Base-by-base conservation (phyloP, 1,284 basidiomycete species). In the Coniophora puteana region DNA sequence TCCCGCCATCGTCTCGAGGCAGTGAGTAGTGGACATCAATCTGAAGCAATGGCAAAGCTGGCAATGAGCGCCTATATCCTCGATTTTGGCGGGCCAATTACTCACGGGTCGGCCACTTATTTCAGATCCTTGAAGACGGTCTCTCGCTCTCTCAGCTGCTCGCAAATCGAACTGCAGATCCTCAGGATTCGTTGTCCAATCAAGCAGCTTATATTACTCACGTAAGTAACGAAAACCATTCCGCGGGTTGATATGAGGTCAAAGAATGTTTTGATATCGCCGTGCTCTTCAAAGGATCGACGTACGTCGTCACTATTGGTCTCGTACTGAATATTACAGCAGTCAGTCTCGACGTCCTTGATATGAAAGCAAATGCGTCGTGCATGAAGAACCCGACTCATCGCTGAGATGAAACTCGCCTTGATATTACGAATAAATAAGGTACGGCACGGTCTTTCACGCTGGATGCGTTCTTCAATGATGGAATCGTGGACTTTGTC, bases 11-110 rank as follows among this genome's bases (percentile, higher is more conserved):
- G 52, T 89, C 91, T 46, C 90, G 84, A 4, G 95, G 95, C 27
- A 99, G 69, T 21, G 91, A 94, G 67, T 93, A 99, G 63, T 99
- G 95, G 0, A 99, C 94, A 69, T 99, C 95, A 61, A 98, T 95
- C 88, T 95, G 54, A 24, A 22, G 24, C 43, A 51, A 2, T 20
- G n/a, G n/a, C n/a, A n/a, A n/a, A n/a, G n/a, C n/a, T n/a, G n/a
- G n/a, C n/a, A n/a, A n/a, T n/a, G n/a, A n/a, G n/a, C n/a, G n/a
- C n/a, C n/a, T n/a, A n/a, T n/a, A n/a, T n/a, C n/a, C n/a, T n/a
- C n/a, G n/a, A n/a, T n/a, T n/a, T n/a, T n/a, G n/a, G n/a, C n/a
- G 12, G 1, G 5, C 21, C 36, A 26, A 32, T 16, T 5, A 70
- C 89, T 67, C 54, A 93, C 89, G 26, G 88, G 84, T 52, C 93